Base-by-base conservation (phyloP, 73 alveolate species). In the Blepharisma stoltei region DNA sequence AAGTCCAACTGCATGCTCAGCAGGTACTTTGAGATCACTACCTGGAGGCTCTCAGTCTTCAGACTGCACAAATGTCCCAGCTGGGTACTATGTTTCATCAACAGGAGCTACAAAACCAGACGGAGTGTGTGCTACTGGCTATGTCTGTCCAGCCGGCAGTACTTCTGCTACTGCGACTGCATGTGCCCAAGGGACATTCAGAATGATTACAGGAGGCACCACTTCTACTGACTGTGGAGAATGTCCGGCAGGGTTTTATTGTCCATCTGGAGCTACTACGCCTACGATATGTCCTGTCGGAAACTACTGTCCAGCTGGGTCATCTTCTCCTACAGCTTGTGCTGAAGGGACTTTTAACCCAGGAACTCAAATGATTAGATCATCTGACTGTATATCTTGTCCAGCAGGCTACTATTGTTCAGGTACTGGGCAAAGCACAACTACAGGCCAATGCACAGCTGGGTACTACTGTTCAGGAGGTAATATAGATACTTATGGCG, bases 191-290 rank as follows among this genome's bases (percentile, higher is more conserved):
- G 55, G 55, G 20, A 67, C 55, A 0, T 8, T 6, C 54, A 8
- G 52, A 23, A 6, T 47, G n/a, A 20, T 43, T 20, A 47, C 55
- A 37, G 78, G 78, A 7, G 78, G 67, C 20, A 60, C 76, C 20
- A 27, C 78, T n/a, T 37, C 25, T 47, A 41, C 80, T 1, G 70
- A 78, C 18, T 86, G 93, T 46, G 55, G 55, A 54, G 41, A 52
- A 23, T 86, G 93, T 78, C 70, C 54, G 5, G 81, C 89, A n/a
- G 93, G 93, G 25, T 86, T 43, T 60, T 20, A 49, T 6, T 86
- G 93, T 78, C 60, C 50, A 6, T 11, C 67, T 11, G 78, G 60
- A 1, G 32, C 78, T 6, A 32, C 78, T 6, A 43, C 78, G 6
- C 78, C 68, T 43, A 18, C 76, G 0, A 11, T 21, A 18, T 60